Evolutionary conservation across 1,284 basidiomycete genomes (phyloP).

Genomic region (Kalmanozyma brasiliensis): DNA sequence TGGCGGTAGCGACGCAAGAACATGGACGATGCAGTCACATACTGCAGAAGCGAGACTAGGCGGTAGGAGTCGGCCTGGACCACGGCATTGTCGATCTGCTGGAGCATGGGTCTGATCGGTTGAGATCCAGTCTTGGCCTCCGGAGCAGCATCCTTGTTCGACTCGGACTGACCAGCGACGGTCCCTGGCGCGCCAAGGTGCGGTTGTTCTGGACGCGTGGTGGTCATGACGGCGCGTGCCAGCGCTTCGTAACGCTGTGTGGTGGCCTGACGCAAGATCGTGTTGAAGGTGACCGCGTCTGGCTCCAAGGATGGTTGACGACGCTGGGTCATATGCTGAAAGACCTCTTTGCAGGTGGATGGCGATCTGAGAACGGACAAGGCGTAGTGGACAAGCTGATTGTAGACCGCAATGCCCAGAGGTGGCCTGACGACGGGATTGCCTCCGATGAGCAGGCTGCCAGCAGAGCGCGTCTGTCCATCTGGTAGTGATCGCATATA

Average conservation of each 20-base stretch:
- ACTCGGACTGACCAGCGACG: neutral
- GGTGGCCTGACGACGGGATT: conserved; percentile 24
- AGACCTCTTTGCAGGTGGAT: conserved; percentile 36
- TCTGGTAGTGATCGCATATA: conserved; percentile 37
- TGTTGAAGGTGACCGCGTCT: conserved; percentile 48
- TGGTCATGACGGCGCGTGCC: conserved; percentile 32
- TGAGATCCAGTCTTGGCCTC: neutral
- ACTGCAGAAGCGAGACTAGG: conserved; percentile 36
- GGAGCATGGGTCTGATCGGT: conserved; percentile 19
- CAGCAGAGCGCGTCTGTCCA: conserved; percentile 19
- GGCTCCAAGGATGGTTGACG: conserved; percentile 37
- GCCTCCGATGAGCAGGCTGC: conserved; percentile 9
- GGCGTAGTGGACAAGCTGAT: conserved; percentile 46
- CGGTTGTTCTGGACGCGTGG: conserved; percentile 13
- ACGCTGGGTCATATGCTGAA: conserved; percentile 38
- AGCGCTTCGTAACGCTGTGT: conserved; percentile 27
- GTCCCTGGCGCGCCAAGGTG: neutral
- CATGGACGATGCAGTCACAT: conserved; percentile 30
- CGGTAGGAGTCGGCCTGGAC: conserved; percentile 36
- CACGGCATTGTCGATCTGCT: conserved; percentile 40
- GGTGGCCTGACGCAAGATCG: conserved; percentile 47
- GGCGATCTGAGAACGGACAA: conserved; percentile 26
- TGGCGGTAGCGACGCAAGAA: conserved; percentile 31
- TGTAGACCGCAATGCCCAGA: conserved; percentile 30
- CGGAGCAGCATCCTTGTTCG: neutral